phyloP scores from a whole-genome alignment of 257 asterid species.

The Thymus mandschuricus region DNA sequence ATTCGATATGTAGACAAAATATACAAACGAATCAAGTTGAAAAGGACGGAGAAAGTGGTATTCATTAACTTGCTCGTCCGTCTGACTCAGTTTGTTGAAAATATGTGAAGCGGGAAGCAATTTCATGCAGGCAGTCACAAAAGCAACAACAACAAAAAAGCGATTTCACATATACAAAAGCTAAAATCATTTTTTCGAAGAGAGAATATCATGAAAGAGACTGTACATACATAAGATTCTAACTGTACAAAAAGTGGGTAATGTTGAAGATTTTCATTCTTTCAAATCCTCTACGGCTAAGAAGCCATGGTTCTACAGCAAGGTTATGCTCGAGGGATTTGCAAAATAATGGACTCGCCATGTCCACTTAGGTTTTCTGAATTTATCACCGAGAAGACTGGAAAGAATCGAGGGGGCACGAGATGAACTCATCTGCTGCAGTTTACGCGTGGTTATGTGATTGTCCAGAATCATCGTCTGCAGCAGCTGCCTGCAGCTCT shows the following conservation, averaged over 20 bases:
- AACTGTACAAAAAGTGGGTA: slow-evolving; percentile 11
- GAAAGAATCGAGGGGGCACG: slow-evolving; percentile 70
- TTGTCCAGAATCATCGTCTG: slow-evolving; percentile 72
- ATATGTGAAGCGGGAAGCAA: no score
- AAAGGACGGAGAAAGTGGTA: no score
- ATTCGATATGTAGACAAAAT: no score
- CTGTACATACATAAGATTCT: background rate
- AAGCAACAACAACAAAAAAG: no score
- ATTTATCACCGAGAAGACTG: slow-evolving; percentile 50
- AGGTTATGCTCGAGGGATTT: slow-evolving; percentile 61
- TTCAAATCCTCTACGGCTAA: background rate
- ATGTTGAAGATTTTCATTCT: background rate
- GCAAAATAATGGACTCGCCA: slow-evolving; percentile 76
- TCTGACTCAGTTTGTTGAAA: no score
- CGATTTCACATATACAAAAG: no score
- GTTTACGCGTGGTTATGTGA: slow-evolving; percentile 57
- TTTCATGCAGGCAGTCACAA: no score
- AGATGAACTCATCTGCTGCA: slow-evolving; percentile 53
- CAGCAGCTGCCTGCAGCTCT: slow-evolving; percentile 86
- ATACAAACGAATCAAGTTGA: no score
- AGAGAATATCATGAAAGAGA: no score
- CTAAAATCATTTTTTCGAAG: no score
- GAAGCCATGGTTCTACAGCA: slow-evolving; percentile 43
- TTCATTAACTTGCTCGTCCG: no score
- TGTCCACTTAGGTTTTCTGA: slow-evolving; percentile 47